A percentile compares a stretch with the other conserved stretches of the same genome.
Evolutionary conservation across 1,139 yeast genomes (phyloP).

Genomic region (Yamadazyma taylorii): DNA sequence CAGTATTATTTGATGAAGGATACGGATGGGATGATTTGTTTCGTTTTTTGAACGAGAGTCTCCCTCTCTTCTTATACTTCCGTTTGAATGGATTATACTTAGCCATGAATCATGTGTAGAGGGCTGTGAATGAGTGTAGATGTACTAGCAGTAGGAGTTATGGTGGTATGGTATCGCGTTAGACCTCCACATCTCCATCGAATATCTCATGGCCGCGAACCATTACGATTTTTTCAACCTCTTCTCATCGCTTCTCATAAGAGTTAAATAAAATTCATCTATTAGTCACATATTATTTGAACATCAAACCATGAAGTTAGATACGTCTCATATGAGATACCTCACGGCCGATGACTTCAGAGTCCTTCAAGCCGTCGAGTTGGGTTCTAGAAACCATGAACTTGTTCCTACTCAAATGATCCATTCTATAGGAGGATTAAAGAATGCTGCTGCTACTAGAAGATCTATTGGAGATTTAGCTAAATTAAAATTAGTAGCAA

Average conservation of each 20-base stretch:
- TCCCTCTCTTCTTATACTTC: not conserved
- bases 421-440: slow-evolving; percentile 74
- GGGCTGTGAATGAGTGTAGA: too few relatives aligned
- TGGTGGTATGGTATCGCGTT: too few relatives aligned
- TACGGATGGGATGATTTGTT: too few relatives aligned
- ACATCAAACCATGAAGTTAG: slow-evolving; percentile 87
- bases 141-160: too few relatives aligned
- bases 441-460: slow-evolving; percentile 74
- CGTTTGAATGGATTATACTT: not conserved
- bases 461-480: slow-evolving; percentile 84
- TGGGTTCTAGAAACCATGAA: slow-evolving; percentile 91
- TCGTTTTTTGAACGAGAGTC: not conserved
- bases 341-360: slow-evolving; percentile 87
- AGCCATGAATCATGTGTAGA: not conserved
- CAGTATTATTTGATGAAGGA: not conserved
- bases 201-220: too few relatives aligned
- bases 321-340: slow-evolving; percentile 91
- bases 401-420: slow-evolving; percentile 89
- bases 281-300: too few relatives aligned
- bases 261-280: too few relatives aligned
- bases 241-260: too few relatives aligned
- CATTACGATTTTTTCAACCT: too few relatives aligned
- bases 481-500: slow-evolving; percentile 73
- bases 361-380: slow-evolving; percentile 85
- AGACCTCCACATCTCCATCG: too few relatives aligned